phyloP scores from a whole-genome alignment of 2,329 filamentous ascomycete species.

The Trichoderma cornu-damae region DNA sequence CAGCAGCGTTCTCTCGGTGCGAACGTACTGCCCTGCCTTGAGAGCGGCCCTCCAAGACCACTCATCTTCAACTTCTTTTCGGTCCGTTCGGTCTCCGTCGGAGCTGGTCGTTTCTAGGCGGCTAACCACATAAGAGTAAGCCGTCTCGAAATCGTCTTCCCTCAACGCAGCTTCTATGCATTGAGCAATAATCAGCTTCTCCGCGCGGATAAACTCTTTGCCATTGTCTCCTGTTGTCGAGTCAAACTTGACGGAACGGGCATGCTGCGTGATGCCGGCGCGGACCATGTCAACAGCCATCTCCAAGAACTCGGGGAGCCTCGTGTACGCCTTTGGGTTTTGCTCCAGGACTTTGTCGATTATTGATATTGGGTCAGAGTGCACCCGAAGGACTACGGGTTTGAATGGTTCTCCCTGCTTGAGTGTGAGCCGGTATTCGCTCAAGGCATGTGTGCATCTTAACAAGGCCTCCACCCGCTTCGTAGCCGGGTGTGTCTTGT shows the following conservation, averaged over 20 bases:
- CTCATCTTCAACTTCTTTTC: slow-evolving; percentile 44
- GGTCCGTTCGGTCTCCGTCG: slow-evolving; percentile 6
- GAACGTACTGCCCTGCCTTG: slow-evolving; percentile 68
- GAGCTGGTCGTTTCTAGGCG: slow-evolving; percentile 45
- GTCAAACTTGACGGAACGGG: slow-evolving; percentile 5
- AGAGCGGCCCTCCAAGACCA: slow-evolving; percentile 76
- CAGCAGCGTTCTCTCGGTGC: slow-evolving; percentile 47
- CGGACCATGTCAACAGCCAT: slow-evolving; percentile 64
- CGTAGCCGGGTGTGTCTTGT: slow-evolving; percentile 45
- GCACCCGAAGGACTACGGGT: slow-evolving; percentile 71
- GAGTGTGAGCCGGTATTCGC: slow-evolving; percentile 70
- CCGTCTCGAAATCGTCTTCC: slow-evolving; percentile 79
- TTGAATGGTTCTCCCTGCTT: slow-evolving; percentile 77
- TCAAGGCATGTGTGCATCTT: slow-evolving; percentile 67
- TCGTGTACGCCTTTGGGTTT: slow-evolving; percentile 68
- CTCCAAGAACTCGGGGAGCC: slow-evolving; percentile 65
- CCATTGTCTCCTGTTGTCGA: slow-evolving; percentile 24
- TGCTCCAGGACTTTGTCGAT: slow-evolving; percentile 70
- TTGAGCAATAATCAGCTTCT: slow-evolving; percentile 70
- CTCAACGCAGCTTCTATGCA: slow-evolving; percentile 70
- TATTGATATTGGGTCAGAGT: slow-evolving; percentile 67
- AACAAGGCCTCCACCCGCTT: slow-evolving; percentile 60
- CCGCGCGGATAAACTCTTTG: slow-evolving; percentile 40
- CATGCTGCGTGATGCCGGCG: slow-evolving; percentile 43
- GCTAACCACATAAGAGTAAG: slow-evolving; percentile 76